Base-by-base conservation (phyloP, 208 protist genomes). In the Acanthamoeba castellanii region DNA sequence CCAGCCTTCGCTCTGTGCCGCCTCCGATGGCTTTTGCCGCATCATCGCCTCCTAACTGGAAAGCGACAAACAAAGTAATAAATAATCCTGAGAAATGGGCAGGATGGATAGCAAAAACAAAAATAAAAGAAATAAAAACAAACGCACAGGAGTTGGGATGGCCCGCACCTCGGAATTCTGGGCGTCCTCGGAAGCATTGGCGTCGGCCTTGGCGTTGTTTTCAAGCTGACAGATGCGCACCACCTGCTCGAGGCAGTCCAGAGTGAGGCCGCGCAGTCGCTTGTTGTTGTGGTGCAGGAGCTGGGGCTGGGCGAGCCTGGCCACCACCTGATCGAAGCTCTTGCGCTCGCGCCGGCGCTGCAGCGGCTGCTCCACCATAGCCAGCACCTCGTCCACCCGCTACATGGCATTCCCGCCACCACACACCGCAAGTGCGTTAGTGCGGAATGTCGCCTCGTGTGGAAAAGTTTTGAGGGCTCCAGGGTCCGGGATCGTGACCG, bases 191-290 rank as follows among this genome's bases (percentile, higher is more conserved):
- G 20, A n/a, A 27, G 27, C 45, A 16, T 16, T 0, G 37, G 78
- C 50, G 30, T 52, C 50, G 30, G 37, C 47, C 78, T 87, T 87
- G 78, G 78, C 78, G 78, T 87, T 37, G 78, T 87, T 87, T 34
- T 87, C 78, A 27, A 87, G 78, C 78, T 87, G 78, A 25, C 78
- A 87, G 14, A 87, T 87, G n/a, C 78, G 78, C 9, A 87, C 78
- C 18, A 87, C 45, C 20, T 87, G 78, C 50, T 87, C 78, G 50
- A 87, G 78, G 50, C 78, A 87, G n/a, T 59, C 78, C 47, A 87
- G 47, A 6, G 78, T 27, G 78, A 25, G 78, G 27, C 47, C 78
- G 47, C 78, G 78, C 78, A 87, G 78, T 18, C 45, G 78, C 30
- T 87, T 87, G 47, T 87, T 87, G 45, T 27, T 22, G 50, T 87